phyloP scores from a whole-genome alignment of 2,329 filamentous ascomycete genomes.

The Phialophora macrospora region DNA sequence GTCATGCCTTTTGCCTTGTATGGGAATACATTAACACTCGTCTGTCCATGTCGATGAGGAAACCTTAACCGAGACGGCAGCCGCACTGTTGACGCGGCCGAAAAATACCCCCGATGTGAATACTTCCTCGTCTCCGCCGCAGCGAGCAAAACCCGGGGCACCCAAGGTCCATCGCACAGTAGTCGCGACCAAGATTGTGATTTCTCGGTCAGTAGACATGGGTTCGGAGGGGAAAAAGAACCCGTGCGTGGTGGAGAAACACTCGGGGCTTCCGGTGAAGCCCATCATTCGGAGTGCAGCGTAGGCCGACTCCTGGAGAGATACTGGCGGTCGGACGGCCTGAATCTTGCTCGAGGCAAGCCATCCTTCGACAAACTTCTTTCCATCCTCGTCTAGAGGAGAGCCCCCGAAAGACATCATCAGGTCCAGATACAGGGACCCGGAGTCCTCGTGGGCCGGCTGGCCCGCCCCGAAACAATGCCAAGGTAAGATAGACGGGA shows the following conservation, averaged over 20 bases:
- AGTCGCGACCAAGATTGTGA: slow-evolving; percentile 10
- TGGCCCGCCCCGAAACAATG: slow-evolving; percentile 17
- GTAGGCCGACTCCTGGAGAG: slow-evolving; percentile 11
- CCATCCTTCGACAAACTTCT: slow-evolving; percentile 8
- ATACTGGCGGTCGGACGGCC: not conserved
- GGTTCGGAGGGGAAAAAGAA: slow-evolving; percentile 12
- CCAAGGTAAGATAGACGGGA: slow-evolving; percentile 24
- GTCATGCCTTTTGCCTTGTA: too few species aligned
- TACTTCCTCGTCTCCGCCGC: not conserved
- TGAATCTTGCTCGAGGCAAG: slow-evolving; percentile 10
- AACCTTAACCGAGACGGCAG: slow-evolving; percentile 8
- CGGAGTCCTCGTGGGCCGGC: slow-evolving; percentile 4
- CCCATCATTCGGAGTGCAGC: slow-evolving; percentile 10
- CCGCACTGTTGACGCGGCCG: slow-evolving; percentile 7
- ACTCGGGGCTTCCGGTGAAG: slow-evolving; percentile 14
- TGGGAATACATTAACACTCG: not conserved
- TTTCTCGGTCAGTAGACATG: not conserved
- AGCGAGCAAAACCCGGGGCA: slow-evolving; percentile 12
- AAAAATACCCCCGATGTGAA: slow-evolving; percentile 16
- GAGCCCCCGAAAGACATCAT: slow-evolving; percentile 2
- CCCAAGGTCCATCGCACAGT: slow-evolving; percentile 11
- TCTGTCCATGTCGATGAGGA: not conserved
- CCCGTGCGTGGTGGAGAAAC: slow-evolving; percentile 4
- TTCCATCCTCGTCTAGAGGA: not conserved
- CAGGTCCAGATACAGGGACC: slow-evolving; percentile 8